Conservation (phyloP, 108 stramenopile species). For the Thalassiosira profunda region DNA sequence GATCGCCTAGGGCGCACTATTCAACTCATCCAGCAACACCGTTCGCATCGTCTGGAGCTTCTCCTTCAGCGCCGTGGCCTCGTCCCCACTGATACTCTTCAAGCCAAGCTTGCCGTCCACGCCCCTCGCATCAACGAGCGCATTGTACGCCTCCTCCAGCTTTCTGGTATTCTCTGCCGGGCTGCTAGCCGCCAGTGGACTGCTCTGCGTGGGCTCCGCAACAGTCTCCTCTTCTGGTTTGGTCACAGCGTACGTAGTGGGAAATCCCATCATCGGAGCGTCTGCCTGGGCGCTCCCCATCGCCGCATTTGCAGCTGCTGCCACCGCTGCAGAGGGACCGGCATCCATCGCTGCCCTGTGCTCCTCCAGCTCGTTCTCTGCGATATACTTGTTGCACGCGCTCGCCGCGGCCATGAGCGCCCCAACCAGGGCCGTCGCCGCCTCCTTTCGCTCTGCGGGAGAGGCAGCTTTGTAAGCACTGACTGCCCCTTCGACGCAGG, state of each 20-base stretch:
- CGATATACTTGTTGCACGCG: constrained; percentile 58
- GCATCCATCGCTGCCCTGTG: constrained; percentile 31
- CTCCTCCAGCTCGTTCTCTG: constrained; percentile 32
- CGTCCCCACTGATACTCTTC: constrained; percentile 46
- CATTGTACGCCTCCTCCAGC: constrained; percentile 60
- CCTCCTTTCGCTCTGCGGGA: constrained; percentile 49
- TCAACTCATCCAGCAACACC: constrained; percentile 79
- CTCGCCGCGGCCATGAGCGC: constrained; percentile 74
- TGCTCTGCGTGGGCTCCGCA: not conserved
- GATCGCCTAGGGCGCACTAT: constrained; percentile 7
- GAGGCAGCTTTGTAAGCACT: constrained; percentile 79
- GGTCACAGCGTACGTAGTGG: constrained; percentile 37
- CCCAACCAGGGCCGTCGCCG: constrained; percentile 67
- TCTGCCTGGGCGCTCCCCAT: constrained; percentile 7
- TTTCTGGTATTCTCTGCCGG: constrained; percentile 43
- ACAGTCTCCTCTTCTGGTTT: constrained; percentile 24
- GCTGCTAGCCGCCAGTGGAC: not conserved
- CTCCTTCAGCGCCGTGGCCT: constrained; percentile 64
- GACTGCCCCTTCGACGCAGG: constrained; percentile 79
- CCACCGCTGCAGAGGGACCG: not conserved
- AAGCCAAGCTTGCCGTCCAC: constrained; percentile 73
- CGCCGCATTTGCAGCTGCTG: constrained; percentile 12
- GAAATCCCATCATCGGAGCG: constrained; percentile 46
- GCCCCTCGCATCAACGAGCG: constrained; percentile 63
- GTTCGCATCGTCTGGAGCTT: constrained; percentile 62